Base-by-base conservation (phyloP, 169 alveolate species). In the Plasmodium gallinaceum region DNA sequence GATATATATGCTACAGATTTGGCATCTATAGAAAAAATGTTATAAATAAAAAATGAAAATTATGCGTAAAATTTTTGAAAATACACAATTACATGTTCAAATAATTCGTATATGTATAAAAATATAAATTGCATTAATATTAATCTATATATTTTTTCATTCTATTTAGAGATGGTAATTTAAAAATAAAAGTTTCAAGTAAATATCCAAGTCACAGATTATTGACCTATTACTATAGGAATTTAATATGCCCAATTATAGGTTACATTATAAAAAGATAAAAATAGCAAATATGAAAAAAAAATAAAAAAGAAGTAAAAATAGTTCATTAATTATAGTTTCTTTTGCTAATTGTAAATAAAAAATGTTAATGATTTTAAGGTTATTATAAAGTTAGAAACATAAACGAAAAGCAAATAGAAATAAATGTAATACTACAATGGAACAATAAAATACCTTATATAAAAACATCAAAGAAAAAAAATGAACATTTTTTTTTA, bases 401-500 rank as follows among this genome's bases (percentile, higher is more conserved):
- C 9, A 9, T 66, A 26, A 64, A 39, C 12, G 88, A 48, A n/a
- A 76, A 64, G 46, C 43, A 20, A 18, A 20, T 68, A 14, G 68
- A 46, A 43, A 45, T 76, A 43, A 68, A 76, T 66, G 14, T 62
- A 16, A 20, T 68, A 43, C 68, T 76, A 52, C 74, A 62, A 54
- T 26, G 76, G 75, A 76, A 64, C 45, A 16, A 24, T 24, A 10
- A 76, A 26, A 18, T 54, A 9, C 46, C 65, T 57, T 46, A 18
- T 10, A 54, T 54, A 37, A 57, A 22, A 7, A n/a, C 60, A 9
- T 37, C 42, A 37, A 62, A 76, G 52, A 62, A 76, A 43, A 10
- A 5, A 64, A 18, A 66, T 51, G 88, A 76, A 51, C 51, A 64
- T 66, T 76, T 76, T 20, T 76, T 62, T 57, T 66, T 76, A 26